Evolutionary conservation across 2,329 filamentous ascomycete species (phyloP).

Genomic region (Fusarium chlamydosporum): DNA sequence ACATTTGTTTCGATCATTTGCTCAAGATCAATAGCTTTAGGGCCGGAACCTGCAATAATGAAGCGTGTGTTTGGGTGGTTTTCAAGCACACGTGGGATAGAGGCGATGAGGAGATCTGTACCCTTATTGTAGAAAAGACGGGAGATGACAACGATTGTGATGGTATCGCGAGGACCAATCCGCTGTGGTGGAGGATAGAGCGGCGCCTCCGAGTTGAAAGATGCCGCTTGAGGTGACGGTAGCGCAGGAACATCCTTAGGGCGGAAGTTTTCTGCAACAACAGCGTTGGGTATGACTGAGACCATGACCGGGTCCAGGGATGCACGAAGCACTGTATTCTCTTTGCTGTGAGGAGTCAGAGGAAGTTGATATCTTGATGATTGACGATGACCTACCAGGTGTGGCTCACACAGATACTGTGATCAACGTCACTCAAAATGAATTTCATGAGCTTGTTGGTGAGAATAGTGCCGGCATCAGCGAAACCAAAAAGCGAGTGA

Average conservation of each 20-base stretch:
- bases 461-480: conserved; percentile 93
- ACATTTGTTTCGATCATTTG: conserved; percentile 98
- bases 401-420: conserved; percentile 98
- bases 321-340: conserved; percentile 95
- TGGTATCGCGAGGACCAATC: conserved; percentile 85
- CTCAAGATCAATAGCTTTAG: conserved; percentile 96
- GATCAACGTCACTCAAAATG: conserved; percentile 94
- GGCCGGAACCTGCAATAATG: conserved; percentile 94
- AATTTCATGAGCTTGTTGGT: conserved; percentile 99
- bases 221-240: conserved; percentile 49
- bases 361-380: not conserved
- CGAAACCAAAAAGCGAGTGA: conserved; percentile 97
- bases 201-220: conserved; percentile 57
- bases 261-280: conserved; percentile 95
- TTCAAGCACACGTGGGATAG: conserved; percentile 91
- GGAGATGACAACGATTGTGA: conserved; percentile 97
- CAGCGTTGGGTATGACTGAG: conserved; percentile 96
- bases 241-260: conserved; percentile 66
- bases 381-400: conserved; percentile 77
- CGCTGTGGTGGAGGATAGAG: conserved; percentile 69
- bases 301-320: conserved; percentile 97
- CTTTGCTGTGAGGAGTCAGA: conserved; percentile 75
- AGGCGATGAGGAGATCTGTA: conserved; percentile 95
- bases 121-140: conserved; percentile 99
- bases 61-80: conserved; percentile 94